Evolutionary conservation across 495 filamentous ascomycete species (phyloP).

Genomic region (Pseudoneurospora amorphoporcata): DNA sequence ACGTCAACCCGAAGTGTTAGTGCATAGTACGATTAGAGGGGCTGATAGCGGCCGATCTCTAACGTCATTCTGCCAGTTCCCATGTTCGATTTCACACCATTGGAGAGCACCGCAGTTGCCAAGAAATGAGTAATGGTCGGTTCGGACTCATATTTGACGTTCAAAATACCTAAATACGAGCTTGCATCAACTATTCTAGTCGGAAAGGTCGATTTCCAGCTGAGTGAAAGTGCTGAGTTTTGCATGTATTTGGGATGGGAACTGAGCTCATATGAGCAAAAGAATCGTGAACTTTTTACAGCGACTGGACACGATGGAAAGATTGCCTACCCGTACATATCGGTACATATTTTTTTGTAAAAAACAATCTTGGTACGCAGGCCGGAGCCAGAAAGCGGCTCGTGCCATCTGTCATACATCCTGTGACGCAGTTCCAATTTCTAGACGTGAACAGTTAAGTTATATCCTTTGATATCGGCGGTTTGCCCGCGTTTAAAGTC

Average conservation of each 20-base stretch:
- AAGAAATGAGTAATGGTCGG: neutral
- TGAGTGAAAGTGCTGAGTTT: neutral
- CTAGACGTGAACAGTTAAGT: neutral
- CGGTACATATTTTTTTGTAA: no score
- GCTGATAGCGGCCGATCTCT: neutral
- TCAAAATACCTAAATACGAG: rapidly evolving
- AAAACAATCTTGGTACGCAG: no score
- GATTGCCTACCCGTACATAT: no score
- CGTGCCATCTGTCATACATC: no score
- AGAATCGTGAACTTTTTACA: neutral
- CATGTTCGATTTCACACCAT: neutral
- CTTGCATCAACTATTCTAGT: neutral
- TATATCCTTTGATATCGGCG: neutral
- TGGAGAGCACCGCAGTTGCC: neutral
- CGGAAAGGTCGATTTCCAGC: neutral
- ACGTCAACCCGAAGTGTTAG: neutral
- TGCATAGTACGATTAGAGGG: neutral
- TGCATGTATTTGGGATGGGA: neutral
- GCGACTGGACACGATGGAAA: no score
- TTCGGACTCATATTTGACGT: neutral
- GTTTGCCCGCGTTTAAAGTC: neutral
- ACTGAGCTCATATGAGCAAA: neutral
- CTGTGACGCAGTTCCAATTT: neutral
- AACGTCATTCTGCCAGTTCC: neutral
- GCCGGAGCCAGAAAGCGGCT: no score